Percentiles rank a stretch among this genome's conserved stretches.
Conservation (phyloP, 2,329 filamentous ascomycete species). For the Aspergillus sp. region DNA sequence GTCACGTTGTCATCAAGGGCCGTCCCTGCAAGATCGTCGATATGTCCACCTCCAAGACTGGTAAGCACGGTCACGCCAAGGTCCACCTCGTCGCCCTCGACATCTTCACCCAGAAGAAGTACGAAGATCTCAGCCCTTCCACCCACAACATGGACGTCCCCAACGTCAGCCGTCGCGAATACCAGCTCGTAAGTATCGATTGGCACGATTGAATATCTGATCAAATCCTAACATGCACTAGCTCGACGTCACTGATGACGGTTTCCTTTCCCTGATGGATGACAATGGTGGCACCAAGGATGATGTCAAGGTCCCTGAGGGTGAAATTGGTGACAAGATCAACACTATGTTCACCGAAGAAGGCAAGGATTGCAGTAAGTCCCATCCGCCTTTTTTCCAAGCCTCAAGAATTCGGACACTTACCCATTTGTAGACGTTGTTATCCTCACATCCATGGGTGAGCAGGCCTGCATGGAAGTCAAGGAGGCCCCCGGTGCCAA, state of each 20-base stretch:
- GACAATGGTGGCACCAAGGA: conserved; percentile 86
- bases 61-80: conserved; percentile 99
- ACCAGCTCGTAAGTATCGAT: conserved; percentile 76
- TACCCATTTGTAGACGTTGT: conserved; percentile 66
- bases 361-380: conserved; percentile 93
- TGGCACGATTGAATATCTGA: not conserved
- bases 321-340: conserved; percentile 86
- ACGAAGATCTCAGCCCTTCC: conserved; percentile 97
- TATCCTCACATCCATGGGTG: conserved; percentile 92
- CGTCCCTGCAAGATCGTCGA: conserved; percentile 99
- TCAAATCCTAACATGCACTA: conserved; percentile 38
- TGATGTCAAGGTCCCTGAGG: conserved; percentile 90
- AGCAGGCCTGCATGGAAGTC: conserved; percentile 87
- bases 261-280: conserved; percentile 90
- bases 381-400: not conserved
- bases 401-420: not conserved
- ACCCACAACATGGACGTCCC: conserved; percentile 88
- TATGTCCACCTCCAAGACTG: conserved; percentile 99
- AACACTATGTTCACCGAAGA: conserved; percentile 73
- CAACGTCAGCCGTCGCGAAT: conserved; percentile 86
- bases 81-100: conserved; percentile 97
- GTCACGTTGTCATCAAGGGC: conserved; percentile 96
- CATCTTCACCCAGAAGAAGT: conserved; percentile 99
- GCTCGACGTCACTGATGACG: conserved; percentile 92
- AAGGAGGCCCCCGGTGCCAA: conserved; percentile 72